phyloP scores from a whole-genome alignment of 2,329 filamentous ascomycete genomes.

The Chalara sp. region DNA sequence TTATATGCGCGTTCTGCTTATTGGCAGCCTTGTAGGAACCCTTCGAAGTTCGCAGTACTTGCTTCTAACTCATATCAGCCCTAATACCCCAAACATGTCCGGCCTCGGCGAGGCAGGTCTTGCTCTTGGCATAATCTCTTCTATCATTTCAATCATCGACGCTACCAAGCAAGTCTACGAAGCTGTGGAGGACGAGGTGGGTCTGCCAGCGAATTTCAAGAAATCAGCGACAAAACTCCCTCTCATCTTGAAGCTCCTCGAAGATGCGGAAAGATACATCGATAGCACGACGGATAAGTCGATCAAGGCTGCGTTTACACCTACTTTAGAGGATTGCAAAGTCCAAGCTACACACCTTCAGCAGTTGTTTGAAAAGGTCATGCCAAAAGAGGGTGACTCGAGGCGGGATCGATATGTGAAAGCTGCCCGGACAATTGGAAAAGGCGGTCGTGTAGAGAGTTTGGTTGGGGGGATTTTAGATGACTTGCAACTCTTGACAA shows the following conservation, averaged over 20 bases:
- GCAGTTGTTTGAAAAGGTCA: conserved; percentile 11
- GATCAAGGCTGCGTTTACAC: conserved; percentile 7
- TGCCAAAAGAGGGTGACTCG: conserved; percentile 7
- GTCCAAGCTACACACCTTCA: conserved; percentile 6
- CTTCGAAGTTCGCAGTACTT: neutral
- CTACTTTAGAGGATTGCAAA: conserved; percentile 9
- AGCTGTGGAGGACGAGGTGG: conserved; percentile 5
- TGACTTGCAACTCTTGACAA: too few species aligned
- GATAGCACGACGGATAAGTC: conserved; percentile 1
- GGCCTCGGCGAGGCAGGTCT: conserved; percentile 12
- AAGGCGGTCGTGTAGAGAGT: conserved; percentile 9
- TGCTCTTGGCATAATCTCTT: conserved; percentile 11
- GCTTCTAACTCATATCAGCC: neutral
- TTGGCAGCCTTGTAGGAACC: neutral
- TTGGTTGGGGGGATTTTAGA: conserved; percentile 9
- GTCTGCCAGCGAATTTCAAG: conserved; percentile 10
- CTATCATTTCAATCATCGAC: conserved; percentile 13
- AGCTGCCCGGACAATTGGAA: conserved; percentile 10
- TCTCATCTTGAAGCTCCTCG: conserved; percentile 6
- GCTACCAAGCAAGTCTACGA: conserved; percentile 9
- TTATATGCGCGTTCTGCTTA: neutral
- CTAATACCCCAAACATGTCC: conserved; percentile 7
- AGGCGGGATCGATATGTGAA: conserved; percentile 9
- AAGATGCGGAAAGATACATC: conserved; percentile 8
- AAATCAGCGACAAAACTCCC: conserved; percentile 6